A percentile compares a stretch with the other conserved stretches of the same genome.
phyloP scores from a whole-genome alignment of 805 yeast species.

The Sugiyamaella smithiae region DNA sequence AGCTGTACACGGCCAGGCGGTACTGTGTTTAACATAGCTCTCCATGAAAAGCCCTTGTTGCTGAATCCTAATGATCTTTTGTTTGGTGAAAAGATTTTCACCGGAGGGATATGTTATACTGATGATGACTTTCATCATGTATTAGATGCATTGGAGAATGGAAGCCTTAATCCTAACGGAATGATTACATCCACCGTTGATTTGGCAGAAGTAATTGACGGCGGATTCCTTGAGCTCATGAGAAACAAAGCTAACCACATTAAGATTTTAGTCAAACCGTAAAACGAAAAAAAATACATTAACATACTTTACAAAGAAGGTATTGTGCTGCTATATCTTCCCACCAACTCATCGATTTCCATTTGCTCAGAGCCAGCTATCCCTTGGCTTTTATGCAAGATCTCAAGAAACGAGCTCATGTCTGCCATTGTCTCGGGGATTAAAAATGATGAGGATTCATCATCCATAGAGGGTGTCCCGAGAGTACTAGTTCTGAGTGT shows the following conservation, averaged over 20 bases:
- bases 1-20: conserved; percentile 51
- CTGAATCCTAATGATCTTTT: conserved; percentile 57
- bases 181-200: conserved; percentile 52
- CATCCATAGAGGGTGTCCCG: neutral
- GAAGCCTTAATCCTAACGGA: conserved; percentile 34
- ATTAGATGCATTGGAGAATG: conserved; percentile 44
- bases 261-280: conserved; percentile 52
- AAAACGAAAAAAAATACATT: neutral
- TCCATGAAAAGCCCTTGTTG: conserved; percentile 52
- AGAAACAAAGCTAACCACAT: conserved; percentile 53
- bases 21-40: conserved; percentile 59
- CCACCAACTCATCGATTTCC: neutral
- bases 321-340: neutral
- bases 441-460: neutral
- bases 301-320: neutral
- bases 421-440: neutral
- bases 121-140: conserved; percentile 54
- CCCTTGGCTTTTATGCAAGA: neutral
- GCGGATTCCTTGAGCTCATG: conserved; percentile 50
- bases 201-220: conserved; percentile 49
- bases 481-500: neutral
- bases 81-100: conserved; percentile 50
- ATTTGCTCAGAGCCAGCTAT: neutral
- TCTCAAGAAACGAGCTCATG: neutral
- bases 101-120: conserved; percentile 61